Conservation (phyloP, 2,329 filamentous ascomycete species). For the Colletotrichum sp. region DNA sequence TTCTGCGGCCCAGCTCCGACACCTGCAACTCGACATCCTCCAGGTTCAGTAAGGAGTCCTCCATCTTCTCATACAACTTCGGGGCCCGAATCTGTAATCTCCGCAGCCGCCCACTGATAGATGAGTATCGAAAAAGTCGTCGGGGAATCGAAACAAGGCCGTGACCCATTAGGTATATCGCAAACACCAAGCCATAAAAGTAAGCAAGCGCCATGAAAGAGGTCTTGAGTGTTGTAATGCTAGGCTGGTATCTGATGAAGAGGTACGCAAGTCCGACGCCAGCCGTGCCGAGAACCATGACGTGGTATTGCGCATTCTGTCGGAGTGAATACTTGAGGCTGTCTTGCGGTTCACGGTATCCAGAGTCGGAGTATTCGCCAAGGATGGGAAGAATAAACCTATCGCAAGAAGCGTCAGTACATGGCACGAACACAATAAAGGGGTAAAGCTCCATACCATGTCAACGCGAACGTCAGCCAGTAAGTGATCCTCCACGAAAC, state of each 20-base stretch:
- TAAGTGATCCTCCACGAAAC: conserved; percentile 95
- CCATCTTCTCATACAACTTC: conserved; percentile 82
- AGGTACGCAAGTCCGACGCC: conserved; percentile 81
- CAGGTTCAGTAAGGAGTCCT: conserved; percentile 79
- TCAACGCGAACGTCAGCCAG: conserved; percentile 94
- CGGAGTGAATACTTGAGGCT: conserved; percentile 84
- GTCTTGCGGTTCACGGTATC: conserved; percentile 84
- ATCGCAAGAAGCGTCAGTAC: conserved; percentile 5
- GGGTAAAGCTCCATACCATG: conserved; percentile 66
- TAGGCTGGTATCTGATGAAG: conserved; percentile 76
- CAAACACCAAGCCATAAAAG: conserved; percentile 87
- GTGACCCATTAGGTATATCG: conserved; percentile 98
- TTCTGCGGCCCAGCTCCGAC: conserved; percentile 76
- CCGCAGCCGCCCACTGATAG: conserved; percentile 73
- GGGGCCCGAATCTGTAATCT: conserved; percentile 81
- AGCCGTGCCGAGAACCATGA: conserved; percentile 74
- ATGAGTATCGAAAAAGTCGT: conserved; percentile 78
- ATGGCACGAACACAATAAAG: background rate
- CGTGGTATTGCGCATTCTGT: conserved; percentile 87
- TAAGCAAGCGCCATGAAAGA: conserved; percentile 94
- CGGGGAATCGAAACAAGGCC: conserved; percentile 91
- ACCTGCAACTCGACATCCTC: conserved; percentile 85
- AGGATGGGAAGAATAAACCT: conserved; percentile 92
- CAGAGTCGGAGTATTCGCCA: conserved; percentile 93
- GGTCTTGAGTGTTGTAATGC: conserved; percentile 75